phyloP scores from a whole-genome alignment of 116 monocot species.

The Zostera marina region DNA sequence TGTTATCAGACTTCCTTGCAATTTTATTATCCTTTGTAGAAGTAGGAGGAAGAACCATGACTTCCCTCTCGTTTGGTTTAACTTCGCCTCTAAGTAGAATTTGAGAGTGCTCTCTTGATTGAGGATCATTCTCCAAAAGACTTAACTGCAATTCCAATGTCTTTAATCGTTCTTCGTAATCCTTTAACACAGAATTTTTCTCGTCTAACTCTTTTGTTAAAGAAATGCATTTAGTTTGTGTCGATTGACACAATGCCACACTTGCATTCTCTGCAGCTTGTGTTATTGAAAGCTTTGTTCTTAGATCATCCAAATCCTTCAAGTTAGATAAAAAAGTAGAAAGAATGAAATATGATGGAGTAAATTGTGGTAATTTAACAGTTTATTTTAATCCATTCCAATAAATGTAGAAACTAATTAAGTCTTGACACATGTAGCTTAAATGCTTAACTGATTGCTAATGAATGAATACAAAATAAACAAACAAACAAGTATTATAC shows the following conservation, averaged over 20 bases:
- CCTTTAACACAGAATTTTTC: slow-evolving; percentile 48
- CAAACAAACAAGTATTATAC: no score
- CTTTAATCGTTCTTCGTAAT: slow-evolving; percentile 53
- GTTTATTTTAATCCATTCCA: no score
- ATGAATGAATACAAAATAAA: no score
- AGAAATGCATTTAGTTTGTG: slow-evolving; percentile 46
- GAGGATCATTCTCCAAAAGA: slow-evolving; percentile 60
- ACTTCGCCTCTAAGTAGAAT: slow-evolving; percentile 70
- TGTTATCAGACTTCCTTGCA: slow-evolving; percentile 43
- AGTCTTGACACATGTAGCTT: no score
- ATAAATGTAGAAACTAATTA: no score
- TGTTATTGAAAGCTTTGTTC: slow-evolving; percentile 51
- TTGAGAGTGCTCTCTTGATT: slow-evolving; percentile 67
- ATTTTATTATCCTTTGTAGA: slow-evolving; percentile 47
- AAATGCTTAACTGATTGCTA: no score
- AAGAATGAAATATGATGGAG: no score
- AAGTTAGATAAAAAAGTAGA: slow-evolving; percentile 25
- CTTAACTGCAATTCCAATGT: slow-evolving; percentile 55
- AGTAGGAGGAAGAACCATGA: slow-evolving; percentile 49
- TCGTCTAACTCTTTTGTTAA: slow-evolving; percentile 67
- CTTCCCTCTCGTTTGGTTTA: slow-evolving; percentile 56
- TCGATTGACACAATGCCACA: slow-evolving; percentile 59
- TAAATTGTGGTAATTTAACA: no score
- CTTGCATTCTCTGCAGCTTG: slow-evolving; percentile 72
- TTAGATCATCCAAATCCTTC: slow-evolving; percentile 57